These are phyloP conservation scores for Fonsecaea erecta DNA, from an alignment of 2,329 filamentous ascomycete species.

Conservation along the genomic window DNA sequence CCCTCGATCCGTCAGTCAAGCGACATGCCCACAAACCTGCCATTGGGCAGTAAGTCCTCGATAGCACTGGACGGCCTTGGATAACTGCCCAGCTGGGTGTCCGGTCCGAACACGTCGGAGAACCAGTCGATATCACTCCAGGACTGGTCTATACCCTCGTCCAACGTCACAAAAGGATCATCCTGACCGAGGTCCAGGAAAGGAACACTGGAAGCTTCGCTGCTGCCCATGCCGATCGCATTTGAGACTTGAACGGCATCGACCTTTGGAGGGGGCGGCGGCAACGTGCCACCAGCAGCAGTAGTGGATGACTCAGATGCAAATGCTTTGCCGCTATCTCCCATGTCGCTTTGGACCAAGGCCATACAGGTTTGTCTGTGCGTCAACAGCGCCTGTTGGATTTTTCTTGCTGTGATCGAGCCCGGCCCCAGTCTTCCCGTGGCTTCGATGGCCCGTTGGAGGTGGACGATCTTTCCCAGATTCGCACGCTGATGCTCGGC, in stretches of 20 bases:
- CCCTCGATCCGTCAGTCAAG: too few relatives aligned
- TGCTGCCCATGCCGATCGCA: neutral
- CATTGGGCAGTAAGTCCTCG: too few relatives aligned
- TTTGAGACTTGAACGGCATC: neutral
- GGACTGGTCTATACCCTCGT: conserved; percentile 25
- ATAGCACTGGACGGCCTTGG: too few relatives aligned
- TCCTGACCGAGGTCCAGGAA: conserved; percentile 56
- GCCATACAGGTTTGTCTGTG: conserved; percentile 31
- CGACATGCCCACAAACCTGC: too few relatives aligned
- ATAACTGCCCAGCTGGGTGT: neutral
- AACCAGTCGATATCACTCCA: conserved; percentile 32
- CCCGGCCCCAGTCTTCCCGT: conserved; percentile 27
- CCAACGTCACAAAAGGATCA: conserved; percentile 27
- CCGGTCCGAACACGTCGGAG: conserved; percentile 25
- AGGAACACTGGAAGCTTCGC: conserved; percentile 43
- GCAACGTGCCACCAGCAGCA: neutral
- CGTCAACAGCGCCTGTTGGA: conserved; percentile 25
- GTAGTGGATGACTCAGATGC: conserved; percentile 1
- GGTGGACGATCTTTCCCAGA: conserved; percentile 24
- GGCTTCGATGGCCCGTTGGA: conserved; percentile 24
- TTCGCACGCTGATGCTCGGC: conserved; percentile 15
- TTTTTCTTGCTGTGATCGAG: conserved; percentile 24
- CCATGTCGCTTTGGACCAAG: conserved; percentile 23
- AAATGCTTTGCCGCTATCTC: conserved; percentile 16
- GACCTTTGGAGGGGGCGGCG: neutral